Evolutionary conservation across 1,284 basidiomycete genomes (phyloP), one percentile per base, ranked within the genome.

Genomic region (Rhodotorula sp.): DNA sequence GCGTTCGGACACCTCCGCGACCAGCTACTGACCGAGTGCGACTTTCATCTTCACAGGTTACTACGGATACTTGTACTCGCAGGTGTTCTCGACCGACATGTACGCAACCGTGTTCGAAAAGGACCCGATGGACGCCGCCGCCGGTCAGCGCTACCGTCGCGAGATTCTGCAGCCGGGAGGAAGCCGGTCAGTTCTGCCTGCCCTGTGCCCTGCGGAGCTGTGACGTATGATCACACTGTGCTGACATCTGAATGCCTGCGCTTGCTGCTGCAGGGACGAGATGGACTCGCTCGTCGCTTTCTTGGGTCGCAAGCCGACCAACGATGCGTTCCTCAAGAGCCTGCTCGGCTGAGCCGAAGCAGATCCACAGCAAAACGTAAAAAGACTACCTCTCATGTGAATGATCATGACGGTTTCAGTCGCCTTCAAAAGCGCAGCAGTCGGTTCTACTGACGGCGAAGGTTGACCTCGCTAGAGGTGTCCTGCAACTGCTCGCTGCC

Each of bases 31-130:
- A 47, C 29, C 20, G 3, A 20, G 4, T 29, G 1, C 43, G 8
- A 10, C 2, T 18, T 18, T 8, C 29, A 49, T 29, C n/a, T 16
- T 8, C 8, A 16, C 10, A 47, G 47, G 56, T 23, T 64, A 91
- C 79, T 92, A 92, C 78, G 90, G 89, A 84, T 88, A 80, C 59
- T 79, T 79, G 67, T 90, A 89, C 76, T 89, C 87, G 12, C 84
- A 89, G 29, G 89, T 90, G 47, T 91, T 90, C 80, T 89, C 89
- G 1, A 85, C 88, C 58, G 90, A 91, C 80, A 91, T 91, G 90
- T 91, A 90, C 81, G 83, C 85, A 58, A 88, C 88, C 8, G 86
- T 92, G n/a, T 92, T 92, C 84, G 89, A 89, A 79, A 82, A 84
- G 58, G 88, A 90, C 75, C 91, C 90, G 34, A 83, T 93, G 70